Evolutionary conservation across 805 yeast species (phyloP).

Genomic region (Blastobotrys muscicola): DNA sequence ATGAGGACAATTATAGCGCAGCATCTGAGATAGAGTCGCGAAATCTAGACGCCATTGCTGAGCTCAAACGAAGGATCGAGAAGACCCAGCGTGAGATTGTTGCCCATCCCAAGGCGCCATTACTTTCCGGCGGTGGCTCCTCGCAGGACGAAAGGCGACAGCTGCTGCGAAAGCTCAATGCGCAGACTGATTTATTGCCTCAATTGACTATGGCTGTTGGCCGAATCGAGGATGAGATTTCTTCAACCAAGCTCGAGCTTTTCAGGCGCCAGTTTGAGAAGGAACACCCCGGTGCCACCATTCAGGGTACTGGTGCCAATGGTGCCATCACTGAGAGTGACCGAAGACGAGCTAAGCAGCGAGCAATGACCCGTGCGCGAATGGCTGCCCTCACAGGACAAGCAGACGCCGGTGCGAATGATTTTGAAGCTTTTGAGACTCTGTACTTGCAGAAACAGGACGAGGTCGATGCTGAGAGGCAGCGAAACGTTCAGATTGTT

Average conservation of each 20-base stretch:
- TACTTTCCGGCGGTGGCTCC: conserved; percentile 18
- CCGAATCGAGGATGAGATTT: conserved; percentile 57
- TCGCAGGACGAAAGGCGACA: conserved; percentile 38
- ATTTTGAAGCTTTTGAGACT: conserved; percentile 45
- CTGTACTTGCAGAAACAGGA: conserved; percentile 34
- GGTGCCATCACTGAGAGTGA: conserved; percentile 83
- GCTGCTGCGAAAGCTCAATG: conserved; percentile 48
- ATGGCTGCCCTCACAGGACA: conserved; percentile 93
- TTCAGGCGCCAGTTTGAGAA: conserved; percentile 46
- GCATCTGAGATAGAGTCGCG: conserved; percentile 29
- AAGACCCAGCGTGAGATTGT: conserved; percentile 33
- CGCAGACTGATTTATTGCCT: conserved; percentile 66
- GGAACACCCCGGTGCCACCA: conserved; percentile 60
- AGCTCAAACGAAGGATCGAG: conserved; percentile 51
- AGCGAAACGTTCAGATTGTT: conserved; percentile 49
- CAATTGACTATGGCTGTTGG: conserved; percentile 53
- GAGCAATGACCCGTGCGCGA: conserved; percentile 69
- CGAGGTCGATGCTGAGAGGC: conserved; percentile 43
- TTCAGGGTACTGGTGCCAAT: conserved; percentile 75
- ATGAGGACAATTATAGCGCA: conserved; percentile 28
- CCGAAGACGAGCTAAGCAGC: conserved; percentile 67
- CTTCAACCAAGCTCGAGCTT: conserved; percentile 53
- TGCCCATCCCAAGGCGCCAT: conserved; percentile 15
- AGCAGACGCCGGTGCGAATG: conserved; percentile 33
- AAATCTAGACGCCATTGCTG: conserved; percentile 49